A percentile compares a stretch with the other conserved stretches of the same genome.
Evolutionary conservation across 1,284 basidiomycete species (phyloP).

Genomic region (Cryptococcus maquisensis): DNA sequence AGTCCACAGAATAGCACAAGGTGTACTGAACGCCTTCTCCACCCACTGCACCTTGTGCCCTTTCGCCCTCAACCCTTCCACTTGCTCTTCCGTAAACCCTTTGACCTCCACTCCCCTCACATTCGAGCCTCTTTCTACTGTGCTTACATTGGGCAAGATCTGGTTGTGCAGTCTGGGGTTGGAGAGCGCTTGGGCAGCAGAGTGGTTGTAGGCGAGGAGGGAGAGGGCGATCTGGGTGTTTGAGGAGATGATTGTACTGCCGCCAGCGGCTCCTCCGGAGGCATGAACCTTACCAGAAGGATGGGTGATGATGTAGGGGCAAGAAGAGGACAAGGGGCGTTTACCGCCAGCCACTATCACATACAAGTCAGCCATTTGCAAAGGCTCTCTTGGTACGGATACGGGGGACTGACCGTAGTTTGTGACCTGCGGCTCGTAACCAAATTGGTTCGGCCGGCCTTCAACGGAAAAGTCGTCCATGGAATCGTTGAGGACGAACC

Average conservation of each 20-base stretch:
- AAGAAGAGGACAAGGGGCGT: slow-evolving; percentile 39
- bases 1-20: slow-evolving; percentile 25
- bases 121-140: slow-evolving; percentile 22
- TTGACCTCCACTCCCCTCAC: slow-evolving; percentile 19
- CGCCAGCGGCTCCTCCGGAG: slow-evolving; percentile 40
- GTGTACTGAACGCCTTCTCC: slow-evolving; percentile 21
- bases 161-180: slow-evolving; percentile 39
- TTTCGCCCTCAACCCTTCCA: slow-evolving; percentile 16
- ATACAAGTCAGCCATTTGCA: slow-evolving; percentile 10
- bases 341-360: slow-evolving; percentile 28
- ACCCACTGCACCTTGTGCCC: slow-evolving; percentile 35
- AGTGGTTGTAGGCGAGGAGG: slow-evolving; percentile 31
- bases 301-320: slow-evolving; percentile 38
- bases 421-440: slow-evolving; percentile 35
- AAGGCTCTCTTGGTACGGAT: neutral
- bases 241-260: slow-evolving; percentile 41
- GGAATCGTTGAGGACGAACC: slow-evolving; percentile 43
- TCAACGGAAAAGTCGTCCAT: slow-evolving; percentile 45
- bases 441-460: slow-evolving; percentile 35
- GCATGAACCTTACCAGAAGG: slow-evolving; percentile 12
- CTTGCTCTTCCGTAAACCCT: slow-evolving; percentile 23
- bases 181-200: slow-evolving; percentile 26
- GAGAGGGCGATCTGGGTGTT: slow-evolving; percentile 38
- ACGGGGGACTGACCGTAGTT: slow-evolving; percentile 40
- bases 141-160: slow-evolving; percentile 33